phyloP scores from a whole-genome alignment of 495 filamentous ascomycete species.

The Peziza echinospora region DNA sequence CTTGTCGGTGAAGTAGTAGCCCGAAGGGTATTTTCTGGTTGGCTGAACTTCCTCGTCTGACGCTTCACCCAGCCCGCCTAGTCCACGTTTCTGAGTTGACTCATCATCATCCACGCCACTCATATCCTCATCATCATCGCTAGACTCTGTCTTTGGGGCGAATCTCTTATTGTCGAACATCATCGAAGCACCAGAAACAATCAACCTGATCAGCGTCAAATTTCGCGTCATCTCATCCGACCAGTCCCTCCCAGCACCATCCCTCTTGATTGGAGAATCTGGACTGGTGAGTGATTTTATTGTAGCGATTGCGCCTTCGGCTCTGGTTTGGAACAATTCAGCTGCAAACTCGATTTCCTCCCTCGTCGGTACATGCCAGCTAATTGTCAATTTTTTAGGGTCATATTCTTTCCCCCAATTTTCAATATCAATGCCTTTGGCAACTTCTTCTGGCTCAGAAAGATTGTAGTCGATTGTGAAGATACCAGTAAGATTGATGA shows the following conservation, averaged over 20 bases:
- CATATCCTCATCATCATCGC: conserved; percentile 39
- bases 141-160: conserved; percentile 1
- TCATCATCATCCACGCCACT: conserved; percentile 24
- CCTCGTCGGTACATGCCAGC: conserved; percentile 67
- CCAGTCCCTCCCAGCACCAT: conserved; percentile 94
- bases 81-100: too few species aligned
- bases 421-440: conserved; percentile 7
- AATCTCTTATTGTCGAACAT: conserved; percentile 57
- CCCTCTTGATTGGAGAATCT: conserved; percentile 65
- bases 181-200: conserved; percentile 68
- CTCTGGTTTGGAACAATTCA: conserved; percentile 63
- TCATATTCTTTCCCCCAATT: conserved; percentile 52
- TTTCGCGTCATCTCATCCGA: conserved; percentile 88
- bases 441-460: conserved; percentile 47
- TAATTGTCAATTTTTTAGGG: conserved; percentile 54
- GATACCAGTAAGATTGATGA: conserved; percentile 86
- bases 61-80: conserved; percentile 37
- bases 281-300: conserved; percentile 57
- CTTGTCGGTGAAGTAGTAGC: conserved; percentile 48
- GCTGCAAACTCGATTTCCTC: conserved; percentile 75
- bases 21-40: conserved; percentile 63
- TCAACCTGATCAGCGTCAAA: conserved; percentile 60
- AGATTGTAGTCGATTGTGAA: conserved; percentile 77
- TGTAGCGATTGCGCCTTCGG: conserved; percentile 40
- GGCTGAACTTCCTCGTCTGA: conserved; percentile 68